Base-by-base conservation (phyloP, 1,284 basidiomycete genomes). In the Sphaerobolus stellatus region DNA sequence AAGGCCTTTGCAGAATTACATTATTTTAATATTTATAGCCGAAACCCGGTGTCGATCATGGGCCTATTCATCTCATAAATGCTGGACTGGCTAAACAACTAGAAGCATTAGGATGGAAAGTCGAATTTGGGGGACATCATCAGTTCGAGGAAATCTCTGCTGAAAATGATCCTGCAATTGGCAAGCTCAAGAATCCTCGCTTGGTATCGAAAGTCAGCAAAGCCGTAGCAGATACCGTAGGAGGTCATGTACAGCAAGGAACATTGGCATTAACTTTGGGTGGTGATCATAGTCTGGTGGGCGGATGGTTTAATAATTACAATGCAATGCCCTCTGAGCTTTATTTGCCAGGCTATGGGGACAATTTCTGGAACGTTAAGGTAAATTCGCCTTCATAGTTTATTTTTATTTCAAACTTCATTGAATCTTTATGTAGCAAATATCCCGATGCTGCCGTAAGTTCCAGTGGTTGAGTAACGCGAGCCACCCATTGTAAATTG, bases 261-360 rank as follows among this genome's bases (percentile, higher is more conserved):
- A 81, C 86, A 66, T 75, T 99, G 36, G 90, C 94, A 3, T 75
- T 99, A 14, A 98, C 94, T 1, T 77, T 99, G n/a, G 97, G 96
- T 16, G 97, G 97, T 11, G 95, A 98, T 69, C 95, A 98, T 72
- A 94, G 92, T 51, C 73, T 98, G 67, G 92, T 91, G 59, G 58
- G 86, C 76, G 45, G 5, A 24, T 46, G 48, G 36, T 56, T 24
- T 46, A 48, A 47, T 51, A 31, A n/a, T n/a, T n/a, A n/a, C n/a
- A n/a, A n/a, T n/a, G n/a, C n/a, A n/a, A n/a, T n/a, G 22, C 28
- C 16, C 13, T 43, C 11, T 24, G 22, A 38, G n/a, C 22, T 38
- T 16, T 3, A 20, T 14, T 43, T 18, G 50, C 52, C 63, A 93
- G 88, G 94, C 92, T 1, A 89, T 97, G 86, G 94, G 92, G 13